A percentile compares a stretch with the other conserved stretches of the same genome.
These are phyloP conservation scores for Penicillium oxalicum DNA, from an alignment of 2,329 filamentous ascomycete species.

Conservation along the genomic window DNA sequence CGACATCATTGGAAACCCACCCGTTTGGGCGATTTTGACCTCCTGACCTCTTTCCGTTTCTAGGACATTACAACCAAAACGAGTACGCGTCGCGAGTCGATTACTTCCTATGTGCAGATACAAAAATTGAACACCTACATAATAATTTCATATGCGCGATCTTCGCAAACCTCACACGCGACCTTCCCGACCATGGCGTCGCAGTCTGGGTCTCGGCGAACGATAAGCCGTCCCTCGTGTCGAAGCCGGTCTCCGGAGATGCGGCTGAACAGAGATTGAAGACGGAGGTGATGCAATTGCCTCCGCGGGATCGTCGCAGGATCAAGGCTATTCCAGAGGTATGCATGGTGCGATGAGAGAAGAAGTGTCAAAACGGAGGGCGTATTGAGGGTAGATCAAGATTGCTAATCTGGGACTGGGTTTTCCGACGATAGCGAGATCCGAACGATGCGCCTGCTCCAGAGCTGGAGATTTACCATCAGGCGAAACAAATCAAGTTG, in stretches of 20 bases:
- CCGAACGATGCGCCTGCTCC: slow-evolving; percentile 26
- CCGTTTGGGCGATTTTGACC: slow-evolving; percentile 10
- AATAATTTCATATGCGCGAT: slow-evolving; percentile 57
- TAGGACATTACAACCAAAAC: slow-evolving; percentile 55
- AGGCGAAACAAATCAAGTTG: slow-evolving; percentile 45
- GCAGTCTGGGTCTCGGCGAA: slow-evolving; percentile 60
- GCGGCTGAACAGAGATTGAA: slow-evolving; percentile 58
- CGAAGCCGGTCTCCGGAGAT: slow-evolving; percentile 52
- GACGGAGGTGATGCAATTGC: slow-evolving; percentile 58
- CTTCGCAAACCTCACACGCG: slow-evolving; percentile 53
- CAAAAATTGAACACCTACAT: slow-evolving; percentile 53
- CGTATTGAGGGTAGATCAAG: neutral
- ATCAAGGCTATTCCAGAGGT: slow-evolving; percentile 51
- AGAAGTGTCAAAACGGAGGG: neutral
- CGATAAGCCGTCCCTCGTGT: slow-evolving; percentile 45
- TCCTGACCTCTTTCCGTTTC: slow-evolving; percentile 13
- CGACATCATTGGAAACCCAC: neutral
- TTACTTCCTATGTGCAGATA: slow-evolving; percentile 49
- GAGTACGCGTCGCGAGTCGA: slow-evolving; percentile 54
- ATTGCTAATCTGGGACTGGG: slow-evolving; percentile 8
- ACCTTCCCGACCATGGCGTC: slow-evolving; percentile 57
- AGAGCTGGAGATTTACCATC: slow-evolving; percentile 40
- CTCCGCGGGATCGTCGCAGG: slow-evolving; percentile 54
- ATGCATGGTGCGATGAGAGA: slow-evolving; percentile 13
- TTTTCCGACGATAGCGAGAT: slow-evolving; percentile 28